Evolutionary conservation across 2,329 filamentous ascomycete genomes (phyloP).

Genomic region (Escovopsis sp.): DNA sequence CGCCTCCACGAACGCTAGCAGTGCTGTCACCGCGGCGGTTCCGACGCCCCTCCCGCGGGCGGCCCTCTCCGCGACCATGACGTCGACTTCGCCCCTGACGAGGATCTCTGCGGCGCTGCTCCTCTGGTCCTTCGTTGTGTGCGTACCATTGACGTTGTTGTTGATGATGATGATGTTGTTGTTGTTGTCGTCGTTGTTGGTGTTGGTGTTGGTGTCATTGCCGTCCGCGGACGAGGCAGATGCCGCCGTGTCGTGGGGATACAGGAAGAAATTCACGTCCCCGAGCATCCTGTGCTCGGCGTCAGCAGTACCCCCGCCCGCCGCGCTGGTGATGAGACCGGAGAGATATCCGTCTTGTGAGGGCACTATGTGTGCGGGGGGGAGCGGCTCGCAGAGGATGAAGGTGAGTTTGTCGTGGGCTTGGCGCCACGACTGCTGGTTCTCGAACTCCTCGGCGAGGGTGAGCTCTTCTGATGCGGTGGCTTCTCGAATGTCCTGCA

Average conservation of each 20-base stretch:
- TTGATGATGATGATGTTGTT: too few relatives aligned
- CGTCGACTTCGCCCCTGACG: conserved; percentile 58
- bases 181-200: too few relatives aligned
- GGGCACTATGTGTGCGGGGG: neutral
- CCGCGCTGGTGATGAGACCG: too few relatives aligned
- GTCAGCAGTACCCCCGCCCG: conserved; percentile 27
- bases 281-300: conserved; percentile 45
- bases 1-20: conserved; percentile 51
- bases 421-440: conserved; percentile 75
- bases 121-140: too few relatives aligned
- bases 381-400: conserved; percentile 51
- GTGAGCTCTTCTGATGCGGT: conserved; percentile 79
- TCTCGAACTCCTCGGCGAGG: conserved; percentile 70
- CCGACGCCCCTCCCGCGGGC: conserved; percentile 51
- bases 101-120: conserved; percentile 9
- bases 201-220: too few relatives aligned
- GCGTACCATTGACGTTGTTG: too few relatives aligned
- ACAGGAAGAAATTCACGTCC: conserved; percentile 71
- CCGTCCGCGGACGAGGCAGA: too few relatives aligned
- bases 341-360: too few relatives aligned
- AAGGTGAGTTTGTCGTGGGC: conserved; percentile 85
- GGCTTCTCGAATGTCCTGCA: conserved; percentile 57
- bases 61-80: conserved; percentile 59
- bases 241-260: conserved; percentile 30
- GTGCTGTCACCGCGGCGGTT: conserved; percentile 44